Evolutionary conservation across 1,284 basidiomycete genomes (phyloP), one percentile per base, ranked within the genome.

Genomic region (Mycena citricolor): DNA sequence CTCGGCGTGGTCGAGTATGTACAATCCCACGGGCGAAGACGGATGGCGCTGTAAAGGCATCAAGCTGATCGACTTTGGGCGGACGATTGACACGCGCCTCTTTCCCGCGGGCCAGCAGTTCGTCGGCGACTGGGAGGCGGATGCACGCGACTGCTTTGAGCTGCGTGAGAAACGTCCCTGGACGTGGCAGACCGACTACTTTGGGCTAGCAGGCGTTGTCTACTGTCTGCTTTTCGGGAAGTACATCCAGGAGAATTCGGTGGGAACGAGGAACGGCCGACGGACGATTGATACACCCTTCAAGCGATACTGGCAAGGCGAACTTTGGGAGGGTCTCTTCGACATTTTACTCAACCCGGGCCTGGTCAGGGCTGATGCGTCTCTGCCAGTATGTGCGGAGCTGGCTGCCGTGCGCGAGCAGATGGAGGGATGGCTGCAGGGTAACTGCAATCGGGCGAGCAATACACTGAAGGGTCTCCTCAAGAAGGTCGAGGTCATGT

Each of bases 191-290:
- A 83, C 93, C 2, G 97, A 99, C 67, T 99, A 99, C 67, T 93
- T 85, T 60, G 97, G 97, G 13, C 76, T 98, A 14, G 93, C 93
- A 0, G 85, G 91, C 33, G 86, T 99, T 55, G 79, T 93, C 23
- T 95, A 94, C 68, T 97, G 92, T 69, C 83, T 99, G 77, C 77
- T 99, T 20, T 98, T 94, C 61, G 95, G 95, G 19, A 91, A 90
- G 66, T 97, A 97, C 69, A 92, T 97, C 61, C 83, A 90, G 56
- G 81, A 79, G 4, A 74, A 73, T 34, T 73, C 82, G 5, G 67
- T 87, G 31, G 65, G 62, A 14, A 58, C 64, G 10, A 63, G 67
- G 4, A 64, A 63, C 12, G 62, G 62, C 26, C 65, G 74, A 41
- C 76, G 82, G 67, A 87, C 79, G 69, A 77, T 95, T 36, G 72